Conservation (phyloP, 805 yeast genomes). For the Hanseniaspora vineae region DNA sequence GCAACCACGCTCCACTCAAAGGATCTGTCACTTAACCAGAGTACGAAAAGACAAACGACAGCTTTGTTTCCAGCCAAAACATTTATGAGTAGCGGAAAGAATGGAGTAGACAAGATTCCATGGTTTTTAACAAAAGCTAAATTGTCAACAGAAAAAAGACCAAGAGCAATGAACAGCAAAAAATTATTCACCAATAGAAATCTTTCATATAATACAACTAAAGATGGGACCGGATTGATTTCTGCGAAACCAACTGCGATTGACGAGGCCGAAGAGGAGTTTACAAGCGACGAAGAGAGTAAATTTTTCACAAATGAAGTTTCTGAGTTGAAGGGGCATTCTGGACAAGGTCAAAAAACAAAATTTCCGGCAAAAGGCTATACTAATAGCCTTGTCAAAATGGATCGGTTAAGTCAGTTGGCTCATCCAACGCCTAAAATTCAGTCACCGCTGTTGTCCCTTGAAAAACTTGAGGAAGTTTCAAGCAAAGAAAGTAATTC, state of each 20-base stretch:
- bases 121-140: constrained; percentile 14
- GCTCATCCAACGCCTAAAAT: not conserved
- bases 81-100: constrained; percentile 1
- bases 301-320: too few relatives aligned
- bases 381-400: too few relatives aligned
- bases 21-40: too few relatives aligned
- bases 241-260: not conserved
- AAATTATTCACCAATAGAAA: not conserved
- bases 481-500: too few relatives aligned
- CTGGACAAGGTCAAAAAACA: too few relatives aligned
- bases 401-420: not conserved
- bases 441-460: not conserved
- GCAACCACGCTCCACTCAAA: too few relatives aligned
- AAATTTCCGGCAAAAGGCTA: too few relatives aligned
- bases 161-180: constrained; percentile 5
- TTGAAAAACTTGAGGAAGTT: not conserved
- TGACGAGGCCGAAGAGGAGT: not conserved
- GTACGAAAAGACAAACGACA: not conserved
- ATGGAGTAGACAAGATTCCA: constrained; percentile 2
- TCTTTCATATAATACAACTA: not conserved
- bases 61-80: not conserved
- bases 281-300: not conserved
- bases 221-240: not conserved
- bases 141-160: constrained; percentile 15
- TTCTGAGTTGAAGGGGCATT: too few relatives aligned